Evolutionary conservation across 352 stramenopile species (phyloP), one percentile per base, ranked within the genome.

Genomic region (Phytopythium cucurbitacearum): DNA sequence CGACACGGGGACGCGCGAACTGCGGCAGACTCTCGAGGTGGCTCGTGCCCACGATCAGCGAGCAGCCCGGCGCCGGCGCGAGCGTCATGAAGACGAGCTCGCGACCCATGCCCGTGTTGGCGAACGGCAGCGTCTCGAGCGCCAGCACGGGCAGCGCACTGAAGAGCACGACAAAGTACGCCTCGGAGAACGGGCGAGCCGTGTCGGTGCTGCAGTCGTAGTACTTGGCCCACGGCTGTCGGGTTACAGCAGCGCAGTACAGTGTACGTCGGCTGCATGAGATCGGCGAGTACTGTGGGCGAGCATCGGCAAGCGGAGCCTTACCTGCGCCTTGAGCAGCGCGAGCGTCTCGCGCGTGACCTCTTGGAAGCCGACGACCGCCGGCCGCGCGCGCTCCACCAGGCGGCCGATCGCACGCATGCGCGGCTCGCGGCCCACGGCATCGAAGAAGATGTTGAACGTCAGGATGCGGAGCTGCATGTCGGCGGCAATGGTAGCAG

Each of bases 91-190:
- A 21, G 13, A 92, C 70, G 32, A 92, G 64, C 53, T 92, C 82
- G 21, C 82, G 61, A 7, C 77, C 82, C 82, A 92, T 92, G 28
- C 71, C 74, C 16, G 82, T 76, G 57, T 88, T 88, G 13, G 62
- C 56, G 56, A 92, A 92, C 56, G 79, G 79, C 43, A 77, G 51
- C n/a, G 75, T 71, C 64, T 87, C 69, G 16, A 92, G 48, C 2
- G 51, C 58, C 35, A 66, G 60, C 50, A 92, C 80, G 28, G 79
- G 79, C 58, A 92, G 51, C 34, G 81, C 81, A 53, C 76, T 89
- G 56, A 92, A 92, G 16, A 92, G 67, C 41, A 77, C 75, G 46
- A 89, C 79, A 40, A 89, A 92, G 62, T 92, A 92, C 6, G 81
- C 66, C 39, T 85, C 71, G 7, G 82, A 83, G 43, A 86, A 85